Conservation (phyloP, 73 alveolate genomes). For the Uronychia binucleata region DNA sequence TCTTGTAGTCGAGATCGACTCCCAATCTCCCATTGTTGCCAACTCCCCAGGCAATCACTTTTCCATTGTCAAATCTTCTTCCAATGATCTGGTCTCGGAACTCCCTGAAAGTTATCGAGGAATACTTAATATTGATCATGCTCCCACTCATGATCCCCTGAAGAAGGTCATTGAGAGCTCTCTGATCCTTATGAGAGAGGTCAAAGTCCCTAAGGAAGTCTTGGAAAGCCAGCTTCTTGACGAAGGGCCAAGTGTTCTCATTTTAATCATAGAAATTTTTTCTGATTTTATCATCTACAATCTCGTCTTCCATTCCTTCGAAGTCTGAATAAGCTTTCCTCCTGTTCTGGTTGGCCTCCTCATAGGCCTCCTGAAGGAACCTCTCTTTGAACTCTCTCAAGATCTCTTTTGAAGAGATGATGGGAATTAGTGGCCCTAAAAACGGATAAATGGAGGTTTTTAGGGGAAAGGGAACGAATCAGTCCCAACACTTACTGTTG, state of each 20-base stretch:
- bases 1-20: neutral
- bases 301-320: neutral
- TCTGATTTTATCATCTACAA: neutral
- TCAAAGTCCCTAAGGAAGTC: neutral
- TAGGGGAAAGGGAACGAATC: neutral
- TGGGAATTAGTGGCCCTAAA: constrained; percentile 10
- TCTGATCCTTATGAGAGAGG: neutral
- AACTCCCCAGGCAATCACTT: constrained; percentile 73
- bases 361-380: constrained; percentile 20
- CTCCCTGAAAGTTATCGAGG: constrained; percentile 38
- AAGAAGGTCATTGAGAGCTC: neutral
- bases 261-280: neutral
- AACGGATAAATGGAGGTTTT: too few species aligned
- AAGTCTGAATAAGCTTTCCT: neutral
- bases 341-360: constrained; percentile 3
- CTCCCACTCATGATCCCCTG: neutral
- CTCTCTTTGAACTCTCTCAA: constrained; percentile 19
- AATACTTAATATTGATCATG: constrained; percentile 33
- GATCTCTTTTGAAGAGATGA: constrained; percentile 25
- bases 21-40: constrained; percentile 67
- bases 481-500: neutral
- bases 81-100: constrained; percentile 66
- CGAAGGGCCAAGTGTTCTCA: neutral
- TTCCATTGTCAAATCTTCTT: constrained; percentile 49
- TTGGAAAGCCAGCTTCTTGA: neutral